A percentile compares a stretch with the other conserved stretches of the same genome.
These are phyloP conservation scores for Boletus sp. DNA, from an alignment of 768 basidiomycete genomes.

Conservation along the genomic window DNA sequence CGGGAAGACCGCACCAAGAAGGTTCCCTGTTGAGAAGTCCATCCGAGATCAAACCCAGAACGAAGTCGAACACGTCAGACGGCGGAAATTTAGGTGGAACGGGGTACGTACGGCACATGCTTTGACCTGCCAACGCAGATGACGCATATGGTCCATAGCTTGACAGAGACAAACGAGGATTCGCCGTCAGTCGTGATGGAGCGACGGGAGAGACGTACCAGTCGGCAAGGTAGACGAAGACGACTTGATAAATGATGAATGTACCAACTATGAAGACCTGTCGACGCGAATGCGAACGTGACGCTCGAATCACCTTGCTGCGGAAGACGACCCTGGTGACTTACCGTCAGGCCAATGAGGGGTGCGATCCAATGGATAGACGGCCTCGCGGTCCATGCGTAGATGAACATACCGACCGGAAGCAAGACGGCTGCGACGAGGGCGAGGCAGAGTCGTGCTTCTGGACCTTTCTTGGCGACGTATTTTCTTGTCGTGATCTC, in stretches of 20 bases:
- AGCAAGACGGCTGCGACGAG: constrained; percentile 54
- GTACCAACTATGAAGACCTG: constrained; percentile 51
- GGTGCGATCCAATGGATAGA: constrained; percentile 58
- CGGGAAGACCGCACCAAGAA: constrained; percentile 53
- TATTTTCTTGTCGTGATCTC: constrained; percentile 27
- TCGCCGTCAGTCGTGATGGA: neutral
- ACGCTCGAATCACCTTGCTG: neutral
- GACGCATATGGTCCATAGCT: constrained; percentile 64
- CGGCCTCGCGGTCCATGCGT: constrained; percentile 62
- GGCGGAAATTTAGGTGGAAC: neutral
- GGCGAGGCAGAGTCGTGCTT: constrained; percentile 60
- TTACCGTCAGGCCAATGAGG: constrained; percentile 26
- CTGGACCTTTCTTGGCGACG: constrained; percentile 37
- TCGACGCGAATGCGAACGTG: constrained; percentile 4
- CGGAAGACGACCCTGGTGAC: neutral
- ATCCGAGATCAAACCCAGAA: constrained; percentile 5
- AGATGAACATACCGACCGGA: constrained; percentile 67
- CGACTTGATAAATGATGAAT: constrained; percentile 56
- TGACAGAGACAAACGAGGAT: neutral
- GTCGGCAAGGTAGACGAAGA: constrained; percentile 64
- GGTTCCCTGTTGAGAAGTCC: constrained; percentile 39
- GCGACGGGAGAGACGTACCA: constrained; percentile 38
- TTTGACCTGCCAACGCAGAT: constrained; percentile 67
- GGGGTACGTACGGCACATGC: constrained; percentile 47
- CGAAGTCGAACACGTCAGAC: constrained; percentile 19